These are phyloP conservation scores for Guadua angustifolia DNA, from an alignment of 176 grass and related monocot genomes.

Conservation along the genomic window DNA sequence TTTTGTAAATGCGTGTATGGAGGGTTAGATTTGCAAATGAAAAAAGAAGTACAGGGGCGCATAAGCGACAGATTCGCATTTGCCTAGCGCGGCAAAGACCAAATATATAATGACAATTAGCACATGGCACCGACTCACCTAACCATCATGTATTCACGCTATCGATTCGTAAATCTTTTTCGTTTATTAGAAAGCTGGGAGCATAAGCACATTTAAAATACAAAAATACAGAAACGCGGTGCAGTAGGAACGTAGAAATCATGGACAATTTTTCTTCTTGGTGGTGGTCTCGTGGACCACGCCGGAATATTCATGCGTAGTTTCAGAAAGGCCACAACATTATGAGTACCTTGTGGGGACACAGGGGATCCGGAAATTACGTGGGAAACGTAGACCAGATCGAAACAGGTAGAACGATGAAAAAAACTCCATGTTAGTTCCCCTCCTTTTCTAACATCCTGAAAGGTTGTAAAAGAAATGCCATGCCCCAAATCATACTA, in stretches of 20 bases:
- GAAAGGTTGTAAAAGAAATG: neutral
- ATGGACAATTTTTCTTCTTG: neutral
- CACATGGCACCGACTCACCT: slow-evolving; percentile 36
- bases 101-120: neutral
- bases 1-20: no score
- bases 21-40: no score
- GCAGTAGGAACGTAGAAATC: neutral
- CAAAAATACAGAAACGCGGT: neutral
- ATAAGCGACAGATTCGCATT: no score
- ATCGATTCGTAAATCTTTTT: neutral
- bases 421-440: neutral
- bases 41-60: no score
- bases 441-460: neutral
- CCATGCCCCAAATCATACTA: neutral
- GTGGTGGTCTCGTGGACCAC: slow-evolving; percentile 13
- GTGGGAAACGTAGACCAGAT: neutral
- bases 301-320: slow-evolving; percentile 30
- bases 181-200: neutral
- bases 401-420: neutral
- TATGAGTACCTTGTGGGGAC: neutral
- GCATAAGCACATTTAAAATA: neutral
- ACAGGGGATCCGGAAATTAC: neutral
- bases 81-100: neutral
- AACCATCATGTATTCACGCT: neutral
- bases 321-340: neutral